Percentiles rank a stretch among this genome's conserved stretches.
Conservation (phyloP, 805 yeast genomes). For the Hanseniaspora pseudoguilliermondii region DNA sequence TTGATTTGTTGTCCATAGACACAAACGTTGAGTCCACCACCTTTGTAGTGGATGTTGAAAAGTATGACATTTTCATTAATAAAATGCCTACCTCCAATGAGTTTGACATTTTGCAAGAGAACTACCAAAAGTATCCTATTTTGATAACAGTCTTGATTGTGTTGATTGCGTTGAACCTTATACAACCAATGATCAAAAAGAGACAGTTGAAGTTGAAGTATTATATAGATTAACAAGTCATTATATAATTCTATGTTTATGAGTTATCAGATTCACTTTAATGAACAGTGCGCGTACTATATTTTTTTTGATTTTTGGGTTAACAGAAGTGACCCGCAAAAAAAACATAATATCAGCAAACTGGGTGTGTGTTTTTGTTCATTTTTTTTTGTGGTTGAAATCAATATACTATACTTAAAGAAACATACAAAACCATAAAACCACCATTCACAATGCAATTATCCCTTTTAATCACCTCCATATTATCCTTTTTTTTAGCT, state of each 20-base stretch:
- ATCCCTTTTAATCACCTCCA: neutral
- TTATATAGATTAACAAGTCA: slow-evolving; percentile 25
- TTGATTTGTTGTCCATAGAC: slow-evolving; percentile 33
- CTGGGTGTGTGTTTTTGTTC: neutral
- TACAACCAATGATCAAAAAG: slow-evolving; percentile 44
- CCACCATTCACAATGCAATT: neutral
- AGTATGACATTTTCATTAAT: slow-evolving; percentile 65
- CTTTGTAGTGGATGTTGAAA: slow-evolving; percentile 49
- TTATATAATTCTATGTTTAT: neutral
- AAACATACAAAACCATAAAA: neutral
- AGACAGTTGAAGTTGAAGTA: slow-evolving; percentile 44
- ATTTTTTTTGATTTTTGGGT: no score
- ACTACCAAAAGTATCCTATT: slow-evolving; percentile 57
- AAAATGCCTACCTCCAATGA: slow-evolving; percentile 68
- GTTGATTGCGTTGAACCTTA: slow-evolving; percentile 33
- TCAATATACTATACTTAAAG: neutral
- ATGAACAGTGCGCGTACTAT: neutral
- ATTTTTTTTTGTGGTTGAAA: neutral
- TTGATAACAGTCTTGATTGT: slow-evolving; percentile 46
- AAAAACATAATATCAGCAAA: no score
- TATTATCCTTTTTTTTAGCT: slow-evolving; percentile 5
- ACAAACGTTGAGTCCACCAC: slow-evolving; percentile 76
- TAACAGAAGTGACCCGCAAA: no score
- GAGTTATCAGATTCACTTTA: neutral
- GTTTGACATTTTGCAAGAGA: slow-evolving; percentile 58